Percentiles rank a stretch among this genome's conserved stretches.
phyloP scores from a whole-genome alignment of 441 rosid species.

The Pelargonium exstipulatum region DNA sequence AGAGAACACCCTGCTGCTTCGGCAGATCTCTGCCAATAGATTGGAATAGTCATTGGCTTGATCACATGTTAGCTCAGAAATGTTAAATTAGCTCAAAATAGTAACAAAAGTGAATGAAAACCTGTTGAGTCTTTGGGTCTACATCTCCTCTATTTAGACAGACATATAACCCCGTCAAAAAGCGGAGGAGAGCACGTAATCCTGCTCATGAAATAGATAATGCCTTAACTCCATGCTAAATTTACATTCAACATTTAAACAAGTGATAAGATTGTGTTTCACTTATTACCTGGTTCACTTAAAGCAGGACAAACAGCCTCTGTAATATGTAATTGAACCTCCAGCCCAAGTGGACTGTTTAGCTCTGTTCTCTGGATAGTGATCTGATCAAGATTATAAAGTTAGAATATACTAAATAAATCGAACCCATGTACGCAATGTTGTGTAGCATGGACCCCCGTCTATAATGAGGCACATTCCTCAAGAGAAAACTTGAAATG shows the following conservation, averaged over 20 bases:
- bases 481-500: slow-evolving; percentile 15
- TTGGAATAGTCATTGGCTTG: background rate
- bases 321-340: slow-evolving; percentile 87
- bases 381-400: slow-evolving; percentile 49
- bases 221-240: slow-evolving; percentile 7
- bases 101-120: slow-evolving; percentile 23
- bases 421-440: background rate
- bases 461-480: slow-evolving; percentile 13
- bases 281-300: slow-evolving; percentile 84
- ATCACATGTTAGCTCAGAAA: slow-evolving; percentile 6
- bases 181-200: slow-evolving; percentile 96
- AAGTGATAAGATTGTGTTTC: slow-evolving; percentile 12
- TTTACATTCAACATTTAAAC: slow-evolving; percentile 13
- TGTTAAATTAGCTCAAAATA: slow-evolving; percentile 1
- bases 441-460: background rate
- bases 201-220: slow-evolving; percentile 44
- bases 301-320: slow-evolving; percentile 97
- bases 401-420: slow-evolving; percentile 22
- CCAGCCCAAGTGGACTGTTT: slow-evolving; percentile 93
- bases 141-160: slow-evolving; percentile 94
- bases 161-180: slow-evolving; percentile 80
- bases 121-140: slow-evolving; percentile 85
- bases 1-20: slow-evolving; percentile 93
- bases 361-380: slow-evolving; percentile 91
- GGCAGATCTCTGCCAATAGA: slow-evolving; percentile 48